phyloP scores from a whole-genome alignment of 176 grass and related monocot species.

The Tuctoria greenei region DNA sequence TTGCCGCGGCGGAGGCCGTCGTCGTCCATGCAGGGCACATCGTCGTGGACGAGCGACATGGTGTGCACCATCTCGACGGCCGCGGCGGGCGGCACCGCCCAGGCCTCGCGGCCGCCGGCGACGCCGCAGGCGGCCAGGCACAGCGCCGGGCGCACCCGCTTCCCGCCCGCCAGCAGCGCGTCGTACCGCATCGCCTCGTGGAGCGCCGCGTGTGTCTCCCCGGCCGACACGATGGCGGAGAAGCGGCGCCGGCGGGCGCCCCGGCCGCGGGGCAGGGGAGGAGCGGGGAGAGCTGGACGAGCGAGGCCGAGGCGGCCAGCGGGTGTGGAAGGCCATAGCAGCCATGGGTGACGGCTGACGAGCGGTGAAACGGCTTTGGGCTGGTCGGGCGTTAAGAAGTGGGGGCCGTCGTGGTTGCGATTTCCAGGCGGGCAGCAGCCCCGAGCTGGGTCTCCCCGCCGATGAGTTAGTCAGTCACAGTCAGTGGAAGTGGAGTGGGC shows the following conservation, averaged over 20 bases:
- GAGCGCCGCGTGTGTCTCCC: slow-evolving; percentile 40
- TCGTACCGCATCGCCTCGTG: slow-evolving; percentile 91
- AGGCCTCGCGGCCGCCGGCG: slow-evolving; percentile 46
- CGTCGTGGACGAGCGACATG: slow-evolving; percentile 86
- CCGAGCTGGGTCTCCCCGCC: no score
- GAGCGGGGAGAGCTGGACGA: slow-evolving; percentile 21
- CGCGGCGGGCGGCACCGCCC: slow-evolving; percentile 56
- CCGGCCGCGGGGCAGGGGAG: background rate
- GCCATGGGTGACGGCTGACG: slow-evolving; percentile 35
- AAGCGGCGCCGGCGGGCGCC: slow-evolving; percentile 26
- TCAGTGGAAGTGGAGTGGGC: background rate
- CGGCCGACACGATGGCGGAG: slow-evolving; percentile 44
- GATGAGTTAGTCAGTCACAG: no score
- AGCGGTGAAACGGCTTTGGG: background rate
- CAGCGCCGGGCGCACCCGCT: slow-evolving; percentile 68
- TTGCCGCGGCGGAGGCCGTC: slow-evolving; percentile 74
- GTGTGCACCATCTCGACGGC: slow-evolving; percentile 86
- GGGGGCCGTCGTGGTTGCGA: background rate
- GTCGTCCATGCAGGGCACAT: slow-evolving; percentile 88
- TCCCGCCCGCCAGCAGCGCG: slow-evolving; percentile 72
- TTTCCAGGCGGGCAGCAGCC: no score
- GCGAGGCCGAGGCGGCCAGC: slow-evolving; percentile 42
- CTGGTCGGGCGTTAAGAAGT: background rate
- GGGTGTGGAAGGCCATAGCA: slow-evolving; percentile 44
- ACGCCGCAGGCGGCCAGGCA: slow-evolving; percentile 68